Base-by-base conservation (phyloP, 1,284 basidiomycete genomes). In the Trichosporon sp. region DNA sequence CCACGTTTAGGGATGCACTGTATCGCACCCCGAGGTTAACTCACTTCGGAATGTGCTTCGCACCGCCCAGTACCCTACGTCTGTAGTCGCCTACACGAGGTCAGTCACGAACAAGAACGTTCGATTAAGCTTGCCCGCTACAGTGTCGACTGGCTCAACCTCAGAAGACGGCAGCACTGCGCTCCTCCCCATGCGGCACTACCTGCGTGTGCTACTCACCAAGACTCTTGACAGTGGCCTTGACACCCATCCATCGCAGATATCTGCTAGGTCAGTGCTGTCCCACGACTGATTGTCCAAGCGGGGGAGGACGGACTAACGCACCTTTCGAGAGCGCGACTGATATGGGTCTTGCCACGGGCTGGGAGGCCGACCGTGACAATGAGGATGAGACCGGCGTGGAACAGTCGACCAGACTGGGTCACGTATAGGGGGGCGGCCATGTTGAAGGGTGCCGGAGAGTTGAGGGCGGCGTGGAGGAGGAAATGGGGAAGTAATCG, bases 211-310 rank as follows among this genome's bases (percentile, higher is more conserved):
- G 46, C 21, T 21, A 52, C 49, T 29, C 14, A 52, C 49, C 49
- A 16, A 52, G 49, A 52, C 49, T 52, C 64, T 97, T 89, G 58
- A 98, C 95, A 64, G 89, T 86, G 0, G 92, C 95, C 80, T 95
- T 96, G 68, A 99, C 91, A 46, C 96, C 95, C 75, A 95, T 90
- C 96, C 96, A 99, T 74, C 92, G 86, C 1, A 99, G 86, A 80
- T 99, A 99, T n/a, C 49, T 52, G 27, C 10, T 1, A 6, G 16
- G 49, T 52, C 27, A 52, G 49, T 7, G 27, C 3, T 16, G 14
- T n/a, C 11, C 16, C 7, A n/a, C 2, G 49, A 16, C 4, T 4
- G 1, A 27, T 6, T 37, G 11, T 4, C 13, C 13, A 16, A 16
- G 49, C 4, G 11, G 49, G 9, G 49, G 49, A 52, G 27, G 49